A percentile compares a stretch with the other conserved stretches of the same genome.
These are phyloP conservation scores for Aspergillus quadrilineatus DNA, from an alignment of 2,329 filamentous ascomycete genomes.

Conservation along the genomic window DNA sequence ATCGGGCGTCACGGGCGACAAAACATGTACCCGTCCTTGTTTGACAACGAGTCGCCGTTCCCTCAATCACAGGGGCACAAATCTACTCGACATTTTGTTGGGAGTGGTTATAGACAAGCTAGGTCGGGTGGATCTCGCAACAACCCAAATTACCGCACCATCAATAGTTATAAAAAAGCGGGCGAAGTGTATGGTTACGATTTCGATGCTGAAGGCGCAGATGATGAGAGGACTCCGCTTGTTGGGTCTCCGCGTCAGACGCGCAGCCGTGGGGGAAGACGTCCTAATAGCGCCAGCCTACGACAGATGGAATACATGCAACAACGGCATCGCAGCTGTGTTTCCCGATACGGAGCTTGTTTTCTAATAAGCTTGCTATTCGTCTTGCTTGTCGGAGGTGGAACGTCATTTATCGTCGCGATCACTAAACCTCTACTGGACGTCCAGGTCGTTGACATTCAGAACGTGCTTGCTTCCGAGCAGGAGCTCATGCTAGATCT, in stretches of 20 bases:
- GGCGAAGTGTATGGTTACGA: constrained; percentile 71
- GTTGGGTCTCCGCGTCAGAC: constrained; percentile 62
- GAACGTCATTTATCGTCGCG: constrained; percentile 84
- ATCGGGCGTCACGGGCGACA: constrained; percentile 75
- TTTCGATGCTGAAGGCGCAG: constrained; percentile 77
- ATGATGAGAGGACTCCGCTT: constrained; percentile 85
- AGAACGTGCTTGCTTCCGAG: constrained; percentile 88
- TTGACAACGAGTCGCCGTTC: constrained; percentile 77
- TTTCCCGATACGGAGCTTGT: constrained; percentile 78
- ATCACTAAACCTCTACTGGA: constrained; percentile 83
- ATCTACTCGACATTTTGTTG: constrained; percentile 54
- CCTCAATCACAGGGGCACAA: constrained; percentile 62
- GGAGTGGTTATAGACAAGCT: constrained; percentile 60
- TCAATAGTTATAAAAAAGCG: constrained; percentile 54
- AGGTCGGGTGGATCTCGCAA: constrained; percentile 70
- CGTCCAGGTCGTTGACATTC: constrained; percentile 75
- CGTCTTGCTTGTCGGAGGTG: constrained; percentile 76
- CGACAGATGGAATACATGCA: constrained; percentile 73
- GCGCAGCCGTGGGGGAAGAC: constrained; percentile 55
- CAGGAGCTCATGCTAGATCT: constrained; percentile 95
- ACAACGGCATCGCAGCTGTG: constrained; percentile 64
- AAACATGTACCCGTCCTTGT: constrained; percentile 66
- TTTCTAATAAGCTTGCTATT: constrained; percentile 80
- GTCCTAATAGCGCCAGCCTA: constrained; percentile 56
- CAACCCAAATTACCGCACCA: constrained; percentile 48